Evolutionary conservation across 805 yeast species (phyloP).

Genomic region (Candida xyloterini): DNA sequence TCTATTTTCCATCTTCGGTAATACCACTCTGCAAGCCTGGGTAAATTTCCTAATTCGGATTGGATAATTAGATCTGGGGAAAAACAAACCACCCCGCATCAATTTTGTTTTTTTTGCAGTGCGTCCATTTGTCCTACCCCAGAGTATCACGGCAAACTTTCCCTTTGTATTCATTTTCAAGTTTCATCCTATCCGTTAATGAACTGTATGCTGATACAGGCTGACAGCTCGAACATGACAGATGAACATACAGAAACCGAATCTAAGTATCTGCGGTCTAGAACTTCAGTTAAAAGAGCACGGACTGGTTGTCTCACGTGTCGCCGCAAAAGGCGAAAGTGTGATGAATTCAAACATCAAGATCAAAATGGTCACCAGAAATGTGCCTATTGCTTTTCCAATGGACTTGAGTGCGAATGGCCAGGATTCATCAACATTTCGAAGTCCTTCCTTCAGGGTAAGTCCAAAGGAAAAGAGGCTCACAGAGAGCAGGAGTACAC

Average conservation of each 20-base stretch:
- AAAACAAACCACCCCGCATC: conserved; percentile 15
- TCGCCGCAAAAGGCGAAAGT: conserved; percentile 49
- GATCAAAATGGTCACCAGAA: conserved; percentile 11
- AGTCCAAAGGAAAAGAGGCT: neutral
- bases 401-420: conserved; percentile 17
- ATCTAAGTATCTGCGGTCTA: neutral
- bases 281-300: conserved; percentile 12
- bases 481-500: neutral
- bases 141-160: neutral
- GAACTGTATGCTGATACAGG: too few species aligned
- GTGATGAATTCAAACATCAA: conserved; percentile 38
- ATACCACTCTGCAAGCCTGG: neutral
- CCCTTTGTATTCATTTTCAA: neutral
- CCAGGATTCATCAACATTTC: conserved; percentile 16
- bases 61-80: conserved; percentile 13
- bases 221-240: neutral
- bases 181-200: too few species aligned
- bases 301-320: conserved; percentile 48
- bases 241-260: neutral
- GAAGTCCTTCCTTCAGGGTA: neutral
- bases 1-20: too few species aligned
- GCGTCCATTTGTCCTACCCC: neutral
- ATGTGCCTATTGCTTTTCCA: conserved; percentile 15
- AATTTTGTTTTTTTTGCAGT: neutral
- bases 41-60: neutral